Evolutionary conservation across 805 yeast species (phyloP).

Genomic region (Millerozyma acaciae): DNA sequence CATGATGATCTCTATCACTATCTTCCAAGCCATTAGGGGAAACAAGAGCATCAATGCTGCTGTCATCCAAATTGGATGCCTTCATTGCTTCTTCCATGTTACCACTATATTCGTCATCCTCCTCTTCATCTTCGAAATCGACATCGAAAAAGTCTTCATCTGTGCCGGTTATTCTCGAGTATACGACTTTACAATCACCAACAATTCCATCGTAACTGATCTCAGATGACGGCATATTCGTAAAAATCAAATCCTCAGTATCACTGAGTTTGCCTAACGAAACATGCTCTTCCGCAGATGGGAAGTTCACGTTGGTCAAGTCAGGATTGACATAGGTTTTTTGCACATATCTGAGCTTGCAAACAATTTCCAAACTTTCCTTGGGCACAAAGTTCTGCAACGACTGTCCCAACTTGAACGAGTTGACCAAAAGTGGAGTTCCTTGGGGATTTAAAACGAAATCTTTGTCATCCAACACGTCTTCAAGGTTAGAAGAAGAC

Average conservation of each 20-base stretch:
- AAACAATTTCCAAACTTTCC: constrained; percentile 50
- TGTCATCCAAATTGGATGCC: no score
- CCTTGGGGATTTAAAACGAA: constrained; percentile 42
- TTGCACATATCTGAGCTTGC: constrained; percentile 39
- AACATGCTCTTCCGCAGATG: constrained; percentile 26
- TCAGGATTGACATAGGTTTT: constrained; percentile 35
- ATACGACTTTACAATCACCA: constrained; percentile 72
- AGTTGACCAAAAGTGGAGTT: constrained; percentile 60
- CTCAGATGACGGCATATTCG: constrained; percentile 75
- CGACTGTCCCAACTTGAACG: constrained; percentile 82
- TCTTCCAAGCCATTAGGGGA: constrained; percentile 33
- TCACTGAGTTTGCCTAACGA: constrained; percentile 24
- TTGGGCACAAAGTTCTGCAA: constrained; percentile 81
- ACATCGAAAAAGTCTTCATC: constrained; percentile 95
- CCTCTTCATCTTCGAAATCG: constrained; percentile 94
- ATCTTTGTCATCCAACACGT: constrained; percentile 51
- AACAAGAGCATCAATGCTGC: background rate
- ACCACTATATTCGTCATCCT: constrained; percentile 24
- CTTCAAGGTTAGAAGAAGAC: constrained; percentile 48
- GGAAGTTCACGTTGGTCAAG: constrained; percentile 32
- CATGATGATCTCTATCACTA: constrained; percentile 33
- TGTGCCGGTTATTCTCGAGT: constrained; percentile 79
- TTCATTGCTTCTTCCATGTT: constrained; percentile 5
- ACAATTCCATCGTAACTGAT: constrained; percentile 89
- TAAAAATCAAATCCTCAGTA: constrained; percentile 42